These are phyloP conservation scores for Cercospora sp. DNA, from an alignment of 2,329 filamentous ascomycete species.

Conservation along the genomic window DNA sequence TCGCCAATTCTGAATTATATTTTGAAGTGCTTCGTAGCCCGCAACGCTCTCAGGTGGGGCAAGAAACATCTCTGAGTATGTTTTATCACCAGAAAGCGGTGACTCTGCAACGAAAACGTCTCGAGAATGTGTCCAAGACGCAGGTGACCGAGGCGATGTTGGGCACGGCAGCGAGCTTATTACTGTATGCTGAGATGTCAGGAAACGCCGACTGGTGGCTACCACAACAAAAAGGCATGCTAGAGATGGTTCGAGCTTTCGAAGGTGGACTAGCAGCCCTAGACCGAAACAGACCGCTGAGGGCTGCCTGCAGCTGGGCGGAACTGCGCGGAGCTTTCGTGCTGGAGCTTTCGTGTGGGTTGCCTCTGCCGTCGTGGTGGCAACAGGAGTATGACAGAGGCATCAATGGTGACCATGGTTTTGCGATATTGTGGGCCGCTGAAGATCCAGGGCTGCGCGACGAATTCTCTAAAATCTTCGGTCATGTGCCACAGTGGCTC, in stretches of 20 bases:
- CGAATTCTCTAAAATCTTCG: background rate
- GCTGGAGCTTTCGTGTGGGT: background rate
- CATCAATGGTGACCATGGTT: background rate
- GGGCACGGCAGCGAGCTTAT: constrained; percentile 8
- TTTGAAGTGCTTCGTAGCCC: constrained; percentile 8
- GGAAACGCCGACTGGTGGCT: constrained; percentile 11
- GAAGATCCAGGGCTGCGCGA: background rate
- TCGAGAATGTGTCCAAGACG: background rate
- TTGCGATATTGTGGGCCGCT: background rate
- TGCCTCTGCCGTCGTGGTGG: background rate
- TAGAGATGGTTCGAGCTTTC: constrained; percentile 4
- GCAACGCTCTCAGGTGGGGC: background rate
- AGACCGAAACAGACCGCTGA: background rate
- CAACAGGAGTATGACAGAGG: background rate
- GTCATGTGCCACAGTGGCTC: background rate
- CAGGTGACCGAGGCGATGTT: constrained; percentile 3
- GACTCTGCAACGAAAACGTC: background rate
- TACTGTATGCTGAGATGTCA: constrained; percentile 10
- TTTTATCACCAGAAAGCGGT: constrained; percentile 15
- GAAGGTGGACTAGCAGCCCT: background rate
- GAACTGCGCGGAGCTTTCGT: background rate
- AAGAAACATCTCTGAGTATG: constrained; percentile 5
- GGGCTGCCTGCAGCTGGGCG: background rate
- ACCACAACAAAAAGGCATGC: constrained; percentile 13
- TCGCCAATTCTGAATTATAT: constrained; percentile 18